Evolutionary conservation across 768 basidiomycete genomes (phyloP), one percentile per base, ranked within the genome.

Genomic region (Leccinum longicurvipes): DNA sequence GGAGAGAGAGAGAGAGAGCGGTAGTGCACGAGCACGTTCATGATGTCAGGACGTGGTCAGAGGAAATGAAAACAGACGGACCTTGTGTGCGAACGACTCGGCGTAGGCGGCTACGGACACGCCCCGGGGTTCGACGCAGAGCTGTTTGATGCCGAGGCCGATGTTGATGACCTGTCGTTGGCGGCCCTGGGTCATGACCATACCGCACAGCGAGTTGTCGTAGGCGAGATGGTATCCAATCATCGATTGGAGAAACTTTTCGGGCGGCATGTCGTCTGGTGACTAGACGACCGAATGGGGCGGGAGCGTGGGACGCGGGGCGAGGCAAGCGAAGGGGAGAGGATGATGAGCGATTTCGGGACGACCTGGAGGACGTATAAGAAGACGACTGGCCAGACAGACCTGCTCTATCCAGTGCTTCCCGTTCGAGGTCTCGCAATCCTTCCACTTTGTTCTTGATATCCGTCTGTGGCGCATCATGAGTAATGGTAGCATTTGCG

Each of bases 401-500:
- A 86, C 86, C 77, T 87, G 87, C 62, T 91, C 88, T 54, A 91
- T 91, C 86, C 87, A 91, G 59, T 86, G 87, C 61, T 91, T 91
- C 42, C 88, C 88, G 42, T 74, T 80, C 1, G 75, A 60, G 0
- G 81, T 86, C 24, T 76, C 71, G 54, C 79, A 79, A 59, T 89
- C 88, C 56, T 79, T 77, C 89, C 89, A 91, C 59, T 86, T 84
- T 12, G 84, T 72, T 19, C 89, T 77, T 2, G 89, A 87, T 70
- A 91, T 87, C 36, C 89, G 83, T 53, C 89, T 78, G 68, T 91
- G 89, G 15, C 89, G 76, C 89, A 91, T 91, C 89, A 91, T 90
- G 62, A 91, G 83, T 12, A 91, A 74, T 0, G 89, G 89, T 10
- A 91, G 73, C 77, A 91, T 85, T 60, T 85, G 78, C 17, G 84